Percentiles rank a stretch among this genome's conserved stretches.
Conservation (phyloP, 2,329 filamentous ascomycete species). For the Fusarium devonianum region DNA sequence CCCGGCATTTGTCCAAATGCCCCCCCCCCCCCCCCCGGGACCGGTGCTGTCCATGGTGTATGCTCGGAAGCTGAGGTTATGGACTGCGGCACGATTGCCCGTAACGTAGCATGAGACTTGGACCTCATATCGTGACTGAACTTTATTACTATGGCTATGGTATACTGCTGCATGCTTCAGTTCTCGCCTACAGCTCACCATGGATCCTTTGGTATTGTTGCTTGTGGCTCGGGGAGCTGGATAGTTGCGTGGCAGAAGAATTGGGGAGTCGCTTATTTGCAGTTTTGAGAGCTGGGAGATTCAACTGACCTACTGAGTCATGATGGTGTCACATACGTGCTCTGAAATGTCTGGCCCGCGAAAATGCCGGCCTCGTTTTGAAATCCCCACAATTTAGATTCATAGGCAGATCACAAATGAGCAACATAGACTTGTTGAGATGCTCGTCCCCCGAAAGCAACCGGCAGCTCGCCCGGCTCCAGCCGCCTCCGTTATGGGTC, state of each 20-base stretch:
- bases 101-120: slow-evolving; percentile 27
- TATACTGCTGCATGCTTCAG: slow-evolving; percentile 4
- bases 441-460: slow-evolving; percentile 6
- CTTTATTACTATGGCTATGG: too few relatives aligned
- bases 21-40: neutral
- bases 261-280: slow-evolving; percentile 2
- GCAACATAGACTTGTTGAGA: slow-evolving; percentile 1
- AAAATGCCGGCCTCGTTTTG: neutral
- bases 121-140: slow-evolving; percentile 2
- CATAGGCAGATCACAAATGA: neutral
- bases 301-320: neutral
- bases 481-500: slow-evolving; percentile 29
- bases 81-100: slow-evolving; percentile 1
- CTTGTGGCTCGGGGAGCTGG: slow-evolving; percentile 1
- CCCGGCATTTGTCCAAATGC: slow-evolving; percentile 3
- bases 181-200: neutral
- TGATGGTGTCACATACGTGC: too few relatives aligned
- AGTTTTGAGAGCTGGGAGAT: slow-evolving; percentile 1
- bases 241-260: slow-evolving; percentile 3
- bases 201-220: neutral
- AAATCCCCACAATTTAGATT: too few relatives aligned
- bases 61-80: slow-evolving; percentile 1
- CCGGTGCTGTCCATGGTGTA: neutral
- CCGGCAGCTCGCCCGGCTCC: slow-evolving; percentile 27
- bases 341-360: neutral